These are phyloP conservation scores for Brassica incana DNA, from an alignment of 345 rosid species.

Conservation along the genomic window DNA sequence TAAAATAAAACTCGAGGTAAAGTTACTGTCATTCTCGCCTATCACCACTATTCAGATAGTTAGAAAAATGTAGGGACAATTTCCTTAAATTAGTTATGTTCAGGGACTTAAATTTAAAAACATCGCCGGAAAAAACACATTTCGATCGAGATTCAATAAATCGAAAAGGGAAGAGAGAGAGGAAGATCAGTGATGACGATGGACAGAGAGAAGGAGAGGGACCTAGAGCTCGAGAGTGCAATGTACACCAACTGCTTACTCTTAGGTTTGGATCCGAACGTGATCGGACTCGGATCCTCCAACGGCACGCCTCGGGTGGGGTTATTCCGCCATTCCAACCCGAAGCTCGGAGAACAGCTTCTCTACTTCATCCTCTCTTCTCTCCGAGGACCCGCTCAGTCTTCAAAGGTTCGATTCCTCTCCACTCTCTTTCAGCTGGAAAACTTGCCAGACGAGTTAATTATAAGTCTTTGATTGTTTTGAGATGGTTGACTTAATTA, in stretches of 20 bases:
- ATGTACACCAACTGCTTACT: conserved; percentile 98
- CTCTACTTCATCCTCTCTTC: conserved; percentile 98
- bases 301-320: conserved; percentile 88
- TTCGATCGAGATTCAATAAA: conserved; percentile 42
- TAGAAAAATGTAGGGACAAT: not conserved
- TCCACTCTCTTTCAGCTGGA: not conserved
- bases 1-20: no score
- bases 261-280: conserved; percentile 89
- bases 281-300: conserved; percentile 85
- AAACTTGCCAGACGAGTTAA: no score
- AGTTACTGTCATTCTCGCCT: no score
- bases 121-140: conserved; percentile 35
- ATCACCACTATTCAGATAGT: no score
- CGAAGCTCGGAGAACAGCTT: conserved; percentile 98
- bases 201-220: conserved; percentile 99
- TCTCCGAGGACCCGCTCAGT: conserved; percentile 95
- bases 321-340: conserved; percentile 96
- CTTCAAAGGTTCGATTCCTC: conserved; percentile 67
- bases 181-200: conserved; percentile 70
- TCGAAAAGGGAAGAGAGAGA: conserved; percentile 9
- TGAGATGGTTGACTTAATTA: no score
- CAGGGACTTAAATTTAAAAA: conserved; percentile 33
- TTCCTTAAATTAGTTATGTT: not conserved
- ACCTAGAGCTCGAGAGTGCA: conserved; percentile 99
- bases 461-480: no score